phyloP scores from a whole-genome alignment of 805 yeast species.

The Kuraishia borneana region DNA sequence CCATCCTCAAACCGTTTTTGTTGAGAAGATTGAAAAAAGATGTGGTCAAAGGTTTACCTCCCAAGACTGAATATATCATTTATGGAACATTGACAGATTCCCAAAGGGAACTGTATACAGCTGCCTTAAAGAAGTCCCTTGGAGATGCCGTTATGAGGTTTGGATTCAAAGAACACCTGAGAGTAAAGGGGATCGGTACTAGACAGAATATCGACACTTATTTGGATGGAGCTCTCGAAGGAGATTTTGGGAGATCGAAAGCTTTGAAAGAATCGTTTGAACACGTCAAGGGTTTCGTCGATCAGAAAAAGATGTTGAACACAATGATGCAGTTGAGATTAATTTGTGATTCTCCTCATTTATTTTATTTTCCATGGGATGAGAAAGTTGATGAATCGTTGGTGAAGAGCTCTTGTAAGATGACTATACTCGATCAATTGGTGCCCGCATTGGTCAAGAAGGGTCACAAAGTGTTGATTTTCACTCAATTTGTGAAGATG shows the following conservation, averaged over 20 bases:
- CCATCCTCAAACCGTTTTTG: slow-evolving; percentile 80
- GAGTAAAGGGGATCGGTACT: slow-evolving; percentile 21
- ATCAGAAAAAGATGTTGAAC: slow-evolving; percentile 48
- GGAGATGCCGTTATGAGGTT: slow-evolving; percentile 32
- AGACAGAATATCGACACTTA: background rate
- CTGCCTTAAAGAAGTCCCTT: slow-evolving; percentile 33
- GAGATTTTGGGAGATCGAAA: too few species aligned
- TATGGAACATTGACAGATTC: slow-evolving; percentile 54
- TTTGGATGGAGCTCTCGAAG: slow-evolving; percentile 4
- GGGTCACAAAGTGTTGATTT: slow-evolving; percentile 66
- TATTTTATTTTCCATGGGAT: slow-evolving; percentile 73
- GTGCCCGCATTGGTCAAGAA: slow-evolving; percentile 33
- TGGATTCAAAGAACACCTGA: slow-evolving; percentile 39
- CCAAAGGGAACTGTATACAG: slow-evolving; percentile 56
- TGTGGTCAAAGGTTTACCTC: slow-evolving; percentile 64
- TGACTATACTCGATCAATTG: slow-evolving; percentile 58
- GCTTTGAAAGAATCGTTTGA: too few species aligned
- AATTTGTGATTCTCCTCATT: slow-evolving; percentile 77
- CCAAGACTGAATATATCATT: slow-evolving; percentile 80
- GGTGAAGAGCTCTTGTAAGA: slow-evolving; percentile 56
- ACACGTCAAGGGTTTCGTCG: slow-evolving; percentile 31
- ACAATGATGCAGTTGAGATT: slow-evolving; percentile 76
- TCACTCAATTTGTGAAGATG: slow-evolving; percentile 78
- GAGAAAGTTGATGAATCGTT: slow-evolving; percentile 26
- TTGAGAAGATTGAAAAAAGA: slow-evolving; percentile 71